Evolutionary conservation across 176 grass and related monocot genomes (phyloP), one percentile per base, ranked within the genome.

Genomic region (Chrysopogon serrulatus): DNA sequence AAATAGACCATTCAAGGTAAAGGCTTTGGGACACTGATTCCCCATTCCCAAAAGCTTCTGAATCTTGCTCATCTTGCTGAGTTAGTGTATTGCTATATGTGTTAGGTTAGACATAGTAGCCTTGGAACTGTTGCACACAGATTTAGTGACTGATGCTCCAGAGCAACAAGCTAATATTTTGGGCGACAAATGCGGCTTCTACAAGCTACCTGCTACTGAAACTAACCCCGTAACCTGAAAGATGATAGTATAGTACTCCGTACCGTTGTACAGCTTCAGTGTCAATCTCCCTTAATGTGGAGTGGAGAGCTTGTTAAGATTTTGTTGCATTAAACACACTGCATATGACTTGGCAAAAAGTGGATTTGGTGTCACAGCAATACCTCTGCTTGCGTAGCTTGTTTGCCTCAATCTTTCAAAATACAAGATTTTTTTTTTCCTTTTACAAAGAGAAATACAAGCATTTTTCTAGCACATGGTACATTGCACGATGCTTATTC

Each of bases 321-420:
- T 68, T 41, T 27, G 60, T 78, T 57, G 15, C 35, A 44, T n/a
- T 17, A 30, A 59, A 72, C 33, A 82, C 78, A 65, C 21, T 43
- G 16, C 56, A 78, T n/a, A n/a, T 86, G 70, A 35, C 42, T 86
- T 42, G 45, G 27, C 26, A 15, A 51, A 47, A 78, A 72, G 43
- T 72, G 79, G 26, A 59, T 53, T 77, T 86, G 79, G 78, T 86
- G 35, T 43, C 77, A 82, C 65, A 71, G 77, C 71, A 71, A 48
- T 24, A 42, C 1, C 54, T 41, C 68, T 82, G 63, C 42, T 76
- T 76, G 49, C 23, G 59, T 57, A 70, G 13, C 13, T 61, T 45
- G 18, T 80, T 57, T 56, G n/a, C 12, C 69, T 57, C 24, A 85
- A 40, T 30, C 34, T 84, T 73, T 68, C 34, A 73, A 59, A 10